Percentiles rank a stretch among this genome's conserved stretches.
These are phyloP conservation scores for Hanseniaspora uvarum DNA, from an alignment of 1,139 yeast genomes.

Conservation along the genomic window DNA sequence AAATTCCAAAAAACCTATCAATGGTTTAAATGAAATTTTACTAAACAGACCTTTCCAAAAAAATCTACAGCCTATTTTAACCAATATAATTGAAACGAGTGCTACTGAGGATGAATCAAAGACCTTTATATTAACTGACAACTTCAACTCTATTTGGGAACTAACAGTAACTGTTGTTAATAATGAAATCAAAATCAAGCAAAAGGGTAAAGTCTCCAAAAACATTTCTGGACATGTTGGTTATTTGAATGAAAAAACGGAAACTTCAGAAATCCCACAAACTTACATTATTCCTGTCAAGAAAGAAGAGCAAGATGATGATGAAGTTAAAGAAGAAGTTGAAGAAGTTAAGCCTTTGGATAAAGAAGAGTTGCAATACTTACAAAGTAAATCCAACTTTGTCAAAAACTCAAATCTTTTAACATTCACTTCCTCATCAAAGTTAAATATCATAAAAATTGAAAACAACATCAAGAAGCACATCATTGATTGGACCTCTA, in stretches of 20 bases:
- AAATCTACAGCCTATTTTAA: conserved; percentile 10
- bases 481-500: conserved; percentile 10
- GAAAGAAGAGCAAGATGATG: conserved; percentile 16
- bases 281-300: background rate
- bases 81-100: conserved; percentile 18
- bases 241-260: background rate
- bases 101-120: conserved; percentile 28
- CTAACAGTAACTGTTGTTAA: background rate
- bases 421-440: conserved; percentile 5
- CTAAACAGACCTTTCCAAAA: conserved; percentile 27
- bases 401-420: conserved; percentile 1
- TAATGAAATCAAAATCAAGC: conserved; percentile 5
- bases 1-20: conserved; percentile 50
- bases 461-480: background rate
- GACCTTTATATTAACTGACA: conserved; percentile 22
- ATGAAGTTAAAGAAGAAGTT: background rate
- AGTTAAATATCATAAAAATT: background rate
- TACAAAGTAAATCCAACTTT: conserved; percentile 6
- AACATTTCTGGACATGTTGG: conserved; percentile 10
- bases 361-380: conserved; percentile 9
- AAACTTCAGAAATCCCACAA: conserved; percentile 7
- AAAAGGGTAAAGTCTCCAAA: conserved; percentile 8
- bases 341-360: conserved; percentile 7
- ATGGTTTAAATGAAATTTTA: conserved; percentile 29
- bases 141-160: conserved; percentile 16